Evolutionary conservation across 2,329 filamentous ascomycete genomes (phyloP).

Genomic region (Aspergillus pseudoviridinutans): DNA sequence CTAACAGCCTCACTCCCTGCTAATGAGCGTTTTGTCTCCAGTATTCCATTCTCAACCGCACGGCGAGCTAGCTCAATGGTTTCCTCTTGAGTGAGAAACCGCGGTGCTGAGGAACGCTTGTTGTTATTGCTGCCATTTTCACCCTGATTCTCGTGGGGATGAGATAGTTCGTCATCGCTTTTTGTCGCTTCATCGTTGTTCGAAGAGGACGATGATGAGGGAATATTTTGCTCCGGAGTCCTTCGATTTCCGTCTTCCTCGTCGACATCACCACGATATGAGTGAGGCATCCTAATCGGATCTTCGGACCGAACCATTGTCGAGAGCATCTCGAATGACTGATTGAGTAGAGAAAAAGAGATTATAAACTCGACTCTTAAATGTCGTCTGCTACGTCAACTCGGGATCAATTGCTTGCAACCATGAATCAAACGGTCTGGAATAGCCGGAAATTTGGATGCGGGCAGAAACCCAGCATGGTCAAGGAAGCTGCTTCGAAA

Average conservation of each 20-base stretch:
- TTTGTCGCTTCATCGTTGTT: conserved; percentile 24
- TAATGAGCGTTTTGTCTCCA: conserved; percentile 45
- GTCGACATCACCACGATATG: conserved; percentile 28
- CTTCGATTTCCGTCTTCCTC: conserved; percentile 29
- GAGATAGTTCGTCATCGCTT: conserved; percentile 26
- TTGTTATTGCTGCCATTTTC: conserved; percentile 17
- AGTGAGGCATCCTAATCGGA: conserved; percentile 29
- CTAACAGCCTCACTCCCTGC: conserved; percentile 44
- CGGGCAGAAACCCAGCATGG: conserved; percentile 17
- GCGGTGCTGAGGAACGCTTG: conserved; percentile 22
- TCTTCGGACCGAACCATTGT: conserved; percentile 39
- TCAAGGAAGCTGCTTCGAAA: conserved; percentile 10
- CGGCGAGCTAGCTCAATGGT: conserved; percentile 43
- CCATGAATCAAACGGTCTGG: conserved; percentile 14
- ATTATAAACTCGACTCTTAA: not conserved
- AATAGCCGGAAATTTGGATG: conserved; percentile 8
- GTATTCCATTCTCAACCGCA: conserved; percentile 45
- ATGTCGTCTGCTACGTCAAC: not conserved
- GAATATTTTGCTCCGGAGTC: conserved; percentile 25
- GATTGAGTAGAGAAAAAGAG: not conserved
- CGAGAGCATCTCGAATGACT: conserved; percentile 23
- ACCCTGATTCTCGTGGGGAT: conserved; percentile 23
- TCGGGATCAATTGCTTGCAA: not conserved
- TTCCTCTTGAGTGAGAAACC: conserved; percentile 39
- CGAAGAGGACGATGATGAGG: conserved; percentile 17